phyloP scores from a whole-genome alignment of 768 basidiomycete genomes.

The Mycena polygramma region DNA sequence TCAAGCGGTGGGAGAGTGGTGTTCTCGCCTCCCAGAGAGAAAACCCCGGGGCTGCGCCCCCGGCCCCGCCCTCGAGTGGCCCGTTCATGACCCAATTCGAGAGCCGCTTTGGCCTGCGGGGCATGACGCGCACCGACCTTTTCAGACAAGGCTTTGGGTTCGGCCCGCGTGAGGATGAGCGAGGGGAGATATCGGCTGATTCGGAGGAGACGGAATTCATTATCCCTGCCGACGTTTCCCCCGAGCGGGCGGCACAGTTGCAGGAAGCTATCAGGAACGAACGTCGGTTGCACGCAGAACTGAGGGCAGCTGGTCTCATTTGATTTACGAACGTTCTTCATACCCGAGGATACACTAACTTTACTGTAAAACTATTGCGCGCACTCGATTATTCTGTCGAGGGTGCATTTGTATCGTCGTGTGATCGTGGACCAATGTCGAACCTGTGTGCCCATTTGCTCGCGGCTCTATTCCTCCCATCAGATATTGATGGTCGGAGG shows the following conservation, averaged over 20 bases:
- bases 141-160: slow-evolving; percentile 63
- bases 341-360: slow-evolving; percentile 20
- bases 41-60: slow-evolving; percentile 41
- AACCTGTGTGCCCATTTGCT: neutral
- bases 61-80: slow-evolving; percentile 34
- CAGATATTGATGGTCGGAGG: neutral
- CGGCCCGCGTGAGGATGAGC: slow-evolving; percentile 42
- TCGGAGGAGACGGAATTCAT: slow-evolving; percentile 52
- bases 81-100: slow-evolving; percentile 55
- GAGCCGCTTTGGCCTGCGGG: slow-evolving; percentile 54
- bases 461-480: neutral
- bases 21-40: slow-evolving; percentile 72
- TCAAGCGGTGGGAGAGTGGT: slow-evolving; percentile 89
- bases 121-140: slow-evolving; percentile 55
- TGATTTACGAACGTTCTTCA: slow-evolving; percentile 44
- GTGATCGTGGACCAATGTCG: neutral
- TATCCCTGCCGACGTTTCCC: slow-evolving; percentile 58
- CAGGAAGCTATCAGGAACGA: slow-evolving; percentile 67
- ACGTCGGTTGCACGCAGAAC: slow-evolving; percentile 66
- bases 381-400: neutral
- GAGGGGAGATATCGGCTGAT: slow-evolving; percentile 46
- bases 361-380: slow-evolving; percentile 34
- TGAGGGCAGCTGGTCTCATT: slow-evolving; percentile 75
- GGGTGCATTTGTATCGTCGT: neutral
- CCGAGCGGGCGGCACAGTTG: slow-evolving; percentile 56